Evolutionary conservation across 768 basidiomycete genomes (phyloP).

Genomic region (Boletus eberwhitei): DNA sequence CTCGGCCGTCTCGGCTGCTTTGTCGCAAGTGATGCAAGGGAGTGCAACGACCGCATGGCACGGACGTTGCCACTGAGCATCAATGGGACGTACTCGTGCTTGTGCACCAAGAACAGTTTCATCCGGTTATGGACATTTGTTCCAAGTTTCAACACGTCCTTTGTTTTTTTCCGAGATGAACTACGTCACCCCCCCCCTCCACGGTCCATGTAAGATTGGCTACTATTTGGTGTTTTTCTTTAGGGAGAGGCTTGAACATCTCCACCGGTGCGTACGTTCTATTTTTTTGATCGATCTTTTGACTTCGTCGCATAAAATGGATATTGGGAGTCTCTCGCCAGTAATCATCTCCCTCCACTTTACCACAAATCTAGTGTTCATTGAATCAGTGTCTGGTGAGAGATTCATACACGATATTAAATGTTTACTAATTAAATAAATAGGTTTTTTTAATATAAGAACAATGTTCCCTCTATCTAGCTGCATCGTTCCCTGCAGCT

Average conservation of each 20-base stretch:
- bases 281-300: neutral
- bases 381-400: neutral
- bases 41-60: neutral
- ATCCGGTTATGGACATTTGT: neutral
- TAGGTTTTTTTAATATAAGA: no score
- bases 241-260: neutral
- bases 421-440: no score
- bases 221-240: neutral
- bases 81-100: neutral
- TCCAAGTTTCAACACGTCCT: neutral
- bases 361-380: no score
- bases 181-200: neutral
- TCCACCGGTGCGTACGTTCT: neutral
- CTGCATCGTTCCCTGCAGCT: constrained; percentile 40
- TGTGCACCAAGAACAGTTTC: no score
- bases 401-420: no score
- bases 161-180: neutral
- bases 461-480: constrained; percentile 14
- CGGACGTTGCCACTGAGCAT: neutral
- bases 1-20: neutral
- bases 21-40: neutral
- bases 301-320: neutral
- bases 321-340: neutral
- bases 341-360: neutral
- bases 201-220: neutral